Conservation (phyloP, 1,139 yeast genomes). For the Kurtzmaniella quercitrusa region DNA sequence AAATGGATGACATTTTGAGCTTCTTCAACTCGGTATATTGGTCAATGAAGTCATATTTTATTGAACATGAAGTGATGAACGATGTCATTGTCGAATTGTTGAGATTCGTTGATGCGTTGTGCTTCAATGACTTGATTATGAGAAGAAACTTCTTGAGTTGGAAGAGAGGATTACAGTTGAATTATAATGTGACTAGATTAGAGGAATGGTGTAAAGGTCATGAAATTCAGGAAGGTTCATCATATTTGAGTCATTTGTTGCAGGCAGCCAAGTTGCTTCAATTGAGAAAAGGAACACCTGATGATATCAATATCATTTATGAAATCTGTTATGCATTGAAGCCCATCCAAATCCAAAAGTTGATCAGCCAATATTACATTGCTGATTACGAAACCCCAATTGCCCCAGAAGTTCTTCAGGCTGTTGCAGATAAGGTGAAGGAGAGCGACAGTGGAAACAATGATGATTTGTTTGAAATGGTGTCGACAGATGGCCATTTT, state of each 20-base stretch:
- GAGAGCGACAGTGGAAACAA: constrained; percentile 51
- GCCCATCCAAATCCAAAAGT: constrained; percentile 90
- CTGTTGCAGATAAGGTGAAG: constrained; percentile 82
- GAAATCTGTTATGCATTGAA: constrained; percentile 93
- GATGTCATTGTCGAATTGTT: constrained; percentile 83
- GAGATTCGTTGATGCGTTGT: constrained; percentile 84
- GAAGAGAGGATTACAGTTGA: constrained; percentile 97
- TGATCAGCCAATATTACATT: constrained; percentile 82
- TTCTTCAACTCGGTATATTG: constrained; percentile 88
- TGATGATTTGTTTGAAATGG: constrained; percentile 65
- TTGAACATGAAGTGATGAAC: constrained; percentile 80
- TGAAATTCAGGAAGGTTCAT: constrained; percentile 86
- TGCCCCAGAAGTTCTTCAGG: constrained; percentile 75
- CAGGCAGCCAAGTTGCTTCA: constrained; percentile 95
- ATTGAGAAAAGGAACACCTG: constrained; percentile 82
- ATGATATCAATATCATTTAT: constrained; percentile 87
- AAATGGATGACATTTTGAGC: constrained; percentile 92
- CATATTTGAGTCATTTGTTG: constrained; percentile 79
- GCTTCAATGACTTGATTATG: constrained; percentile 95
- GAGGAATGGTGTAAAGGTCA: constrained; percentile 99
- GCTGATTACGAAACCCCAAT: constrained; percentile 97
- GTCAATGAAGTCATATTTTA: constrained; percentile 89
- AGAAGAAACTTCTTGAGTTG: constrained; percentile 92
- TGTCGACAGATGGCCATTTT: constrained; percentile 77
- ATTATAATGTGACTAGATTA: constrained; percentile 91